A percentile compares a stretch with the other conserved stretches of the same genome.
phyloP scores from a whole-genome alignment of 192 early-diverging fungal species.

The Entomortierella lignicola region DNA sequence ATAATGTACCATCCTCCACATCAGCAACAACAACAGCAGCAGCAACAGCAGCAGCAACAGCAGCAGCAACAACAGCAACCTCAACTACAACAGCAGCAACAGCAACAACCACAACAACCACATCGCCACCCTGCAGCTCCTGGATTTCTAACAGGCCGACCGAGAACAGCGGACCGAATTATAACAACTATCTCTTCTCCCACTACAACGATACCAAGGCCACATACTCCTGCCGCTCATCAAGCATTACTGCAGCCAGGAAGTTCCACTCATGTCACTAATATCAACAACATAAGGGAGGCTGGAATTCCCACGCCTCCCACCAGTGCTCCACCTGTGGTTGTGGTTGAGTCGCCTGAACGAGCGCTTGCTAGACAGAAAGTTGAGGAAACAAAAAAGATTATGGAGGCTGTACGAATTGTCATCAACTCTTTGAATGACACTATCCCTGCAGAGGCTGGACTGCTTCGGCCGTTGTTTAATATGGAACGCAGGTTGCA shows the following conservation, averaged over 20 bases:
- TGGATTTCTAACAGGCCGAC: neutral
- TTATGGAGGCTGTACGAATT: slow-evolving; percentile 15
- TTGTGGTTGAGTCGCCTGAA: neutral
- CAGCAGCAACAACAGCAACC: neutral
- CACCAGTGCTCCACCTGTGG: too few relatives aligned
- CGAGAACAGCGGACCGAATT: neutral
- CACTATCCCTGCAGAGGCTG: slow-evolving; percentile 19
- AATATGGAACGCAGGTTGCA: slow-evolving; percentile 28
- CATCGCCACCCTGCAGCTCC: slow-evolving; percentile 18
- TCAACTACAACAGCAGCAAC: neutral
- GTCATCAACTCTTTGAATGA: slow-evolving; percentile 19
- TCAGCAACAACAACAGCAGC: neutral
- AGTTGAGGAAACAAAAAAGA: neutral
- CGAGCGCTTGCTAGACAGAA: neutral
- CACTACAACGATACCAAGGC: neutral
- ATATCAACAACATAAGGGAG: too few relatives aligned
- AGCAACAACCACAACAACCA: neutral
- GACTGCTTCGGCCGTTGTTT: slow-evolving; percentile 17
- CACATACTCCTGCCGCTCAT: neutral
- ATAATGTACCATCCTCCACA: neutral
- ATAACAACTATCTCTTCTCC: neutral
- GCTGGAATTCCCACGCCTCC: too few relatives aligned
- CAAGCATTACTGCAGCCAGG: neutral
- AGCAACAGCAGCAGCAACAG: slow-evolving; percentile 4
- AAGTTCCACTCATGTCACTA: too few relatives aligned